Base-by-base conservation (phyloP, 441 rosid species). In the Monsonia emarginata region DNA sequence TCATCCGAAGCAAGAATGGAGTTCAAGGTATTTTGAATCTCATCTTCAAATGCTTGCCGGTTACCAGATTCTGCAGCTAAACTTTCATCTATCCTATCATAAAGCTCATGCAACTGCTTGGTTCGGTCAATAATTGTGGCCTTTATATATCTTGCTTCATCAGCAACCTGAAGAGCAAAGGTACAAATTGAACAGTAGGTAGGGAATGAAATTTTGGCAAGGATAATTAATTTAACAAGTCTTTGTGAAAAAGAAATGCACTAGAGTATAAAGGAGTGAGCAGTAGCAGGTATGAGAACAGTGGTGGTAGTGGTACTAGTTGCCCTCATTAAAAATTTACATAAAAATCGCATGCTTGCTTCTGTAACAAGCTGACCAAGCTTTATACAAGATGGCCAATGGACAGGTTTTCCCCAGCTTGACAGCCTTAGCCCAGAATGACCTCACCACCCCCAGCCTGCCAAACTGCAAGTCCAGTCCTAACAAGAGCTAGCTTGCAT, bases 1-100 rank as follows among this genome's bases (percentile, higher is more conserved):
- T 89, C 98, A 75, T 95, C 96, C 69, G 90, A 91, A 66, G 95
- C 79, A 72, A 88, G 85, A 79, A 91, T 78, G 56, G 69, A 19
- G 64, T 74, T 83, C 78, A 95, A 81, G 77, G 78, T 67, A 77
- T 73, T 77, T 63, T 85, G 86, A 72, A 86, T 77, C 76, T 95
- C 97, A 71, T 89, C 96, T 81, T 95, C 98, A 80, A 89, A 89
- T 71, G 79, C 78, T 71, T 84, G 84, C 74, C 79, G 82, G 80
- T 76, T 79, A 64, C 67, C 74, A 69, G 66, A 58, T 77, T 95
- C 97, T 59, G 78, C 36, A 61, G 88, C 78, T 54, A 68, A 79
- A 76, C 59, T 86, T 69, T 91, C 97, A 73, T 77, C 85, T 65
- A 83, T 74, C 81, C 88, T 87, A 75, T 80, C 81, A 75, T 57